phyloP scores from a whole-genome alignment of 177 flowering plant species.

The Vitis hybrid region DNA sequence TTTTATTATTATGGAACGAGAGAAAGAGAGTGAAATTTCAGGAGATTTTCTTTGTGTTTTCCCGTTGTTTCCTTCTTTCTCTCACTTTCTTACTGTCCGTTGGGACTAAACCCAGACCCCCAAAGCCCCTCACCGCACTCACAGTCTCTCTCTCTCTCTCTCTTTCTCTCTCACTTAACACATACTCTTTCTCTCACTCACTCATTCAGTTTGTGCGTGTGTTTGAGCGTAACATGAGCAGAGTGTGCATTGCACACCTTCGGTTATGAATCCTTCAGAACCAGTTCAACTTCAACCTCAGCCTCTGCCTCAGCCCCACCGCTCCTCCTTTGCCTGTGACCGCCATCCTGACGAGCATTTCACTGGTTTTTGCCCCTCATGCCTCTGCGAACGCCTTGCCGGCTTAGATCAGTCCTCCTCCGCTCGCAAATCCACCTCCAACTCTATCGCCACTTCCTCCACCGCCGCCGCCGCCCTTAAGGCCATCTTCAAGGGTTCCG shows the following conservation, averaged over 20 bases:
- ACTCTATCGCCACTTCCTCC: constrained; percentile 13
- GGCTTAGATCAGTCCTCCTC: constrained; percentile 39
- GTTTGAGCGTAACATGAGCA: constrained; percentile 21
- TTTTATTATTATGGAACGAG: not conserved
- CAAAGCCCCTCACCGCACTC: not conserved
- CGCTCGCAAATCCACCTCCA: constrained; percentile 29
- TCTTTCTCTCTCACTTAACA: constrained; percentile 2
- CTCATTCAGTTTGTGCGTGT: not conserved
- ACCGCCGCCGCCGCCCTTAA: constrained; percentile 52
- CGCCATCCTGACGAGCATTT: constrained; percentile 57
- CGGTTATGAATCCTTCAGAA: constrained; percentile 46
- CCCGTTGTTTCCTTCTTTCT: constrained; percentile 5
- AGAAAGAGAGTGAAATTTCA: not conserved
- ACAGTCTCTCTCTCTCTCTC: constrained; percentile 8
- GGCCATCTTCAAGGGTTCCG: constrained; percentile 38
- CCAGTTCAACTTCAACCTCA: constrained; percentile 21
- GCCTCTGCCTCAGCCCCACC: constrained; percentile 44
- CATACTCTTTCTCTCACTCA: not conserved
- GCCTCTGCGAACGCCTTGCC: constrained; percentile 64
- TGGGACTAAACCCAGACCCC: constrained; percentile 21
- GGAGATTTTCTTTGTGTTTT: constrained; percentile 13
- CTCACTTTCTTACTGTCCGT: constrained; percentile 22
- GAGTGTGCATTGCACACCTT: constrained; percentile 16
- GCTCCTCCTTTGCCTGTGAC: constrained; percentile 50
- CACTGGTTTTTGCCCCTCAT: constrained; percentile 68